phyloP scores from a whole-genome alignment of 1,284 basidiomycete species.

The Cutaneotrichosporon mucoides region DNA sequence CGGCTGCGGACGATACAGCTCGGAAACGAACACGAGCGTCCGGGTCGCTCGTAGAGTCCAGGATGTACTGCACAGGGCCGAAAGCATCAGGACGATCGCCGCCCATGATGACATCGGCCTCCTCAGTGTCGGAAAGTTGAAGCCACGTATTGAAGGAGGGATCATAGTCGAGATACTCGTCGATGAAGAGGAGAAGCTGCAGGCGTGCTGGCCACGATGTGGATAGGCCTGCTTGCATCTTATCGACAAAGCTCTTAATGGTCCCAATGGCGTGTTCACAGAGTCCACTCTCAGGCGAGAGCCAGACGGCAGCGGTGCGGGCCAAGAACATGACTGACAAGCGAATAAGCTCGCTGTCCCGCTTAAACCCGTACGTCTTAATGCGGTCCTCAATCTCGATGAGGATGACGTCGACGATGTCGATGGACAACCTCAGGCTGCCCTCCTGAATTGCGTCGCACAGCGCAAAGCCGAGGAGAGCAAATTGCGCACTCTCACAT shows the following conservation, averaged over 20 bases:
- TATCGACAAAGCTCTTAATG: slow-evolving; percentile 56
- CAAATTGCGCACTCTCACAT: slow-evolving; percentile 56
- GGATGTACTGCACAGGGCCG: slow-evolving; percentile 48
- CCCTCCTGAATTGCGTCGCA: slow-evolving; percentile 58
- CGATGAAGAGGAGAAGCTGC: slow-evolving; percentile 61
- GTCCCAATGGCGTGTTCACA: slow-evolving; percentile 55
- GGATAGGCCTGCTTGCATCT: slow-evolving; percentile 52
- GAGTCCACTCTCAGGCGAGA: slow-evolving; percentile 47
- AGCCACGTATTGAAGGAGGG: slow-evolving; percentile 46
- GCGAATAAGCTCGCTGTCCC: slow-evolving; percentile 57
- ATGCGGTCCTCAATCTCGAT: slow-evolving; percentile 58
- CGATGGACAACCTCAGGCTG: slow-evolving; percentile 56
- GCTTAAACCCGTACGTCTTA: slow-evolving; percentile 57
- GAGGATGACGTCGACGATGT: slow-evolving; percentile 58
- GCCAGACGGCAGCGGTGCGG: slow-evolving; percentile 65
- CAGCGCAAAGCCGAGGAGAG: slow-evolving; percentile 58
- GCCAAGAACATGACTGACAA: slow-evolving; percentile 62
- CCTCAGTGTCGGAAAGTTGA: slow-evolving; percentile 19
- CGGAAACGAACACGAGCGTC: slow-evolving; percentile 86
- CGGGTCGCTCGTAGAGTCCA: slow-evolving; percentile 61
- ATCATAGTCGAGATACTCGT: slow-evolving; percentile 62
- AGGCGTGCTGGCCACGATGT: slow-evolving; percentile 68
- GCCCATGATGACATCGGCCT: slow-evolving; percentile 28
- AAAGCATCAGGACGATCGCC: slow-evolving; percentile 5
- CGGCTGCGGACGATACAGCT: slow-evolving; percentile 61